Evolutionary conservation across 805 yeast species (phyloP).

Genomic region (Candida methanosorbosa): DNA sequence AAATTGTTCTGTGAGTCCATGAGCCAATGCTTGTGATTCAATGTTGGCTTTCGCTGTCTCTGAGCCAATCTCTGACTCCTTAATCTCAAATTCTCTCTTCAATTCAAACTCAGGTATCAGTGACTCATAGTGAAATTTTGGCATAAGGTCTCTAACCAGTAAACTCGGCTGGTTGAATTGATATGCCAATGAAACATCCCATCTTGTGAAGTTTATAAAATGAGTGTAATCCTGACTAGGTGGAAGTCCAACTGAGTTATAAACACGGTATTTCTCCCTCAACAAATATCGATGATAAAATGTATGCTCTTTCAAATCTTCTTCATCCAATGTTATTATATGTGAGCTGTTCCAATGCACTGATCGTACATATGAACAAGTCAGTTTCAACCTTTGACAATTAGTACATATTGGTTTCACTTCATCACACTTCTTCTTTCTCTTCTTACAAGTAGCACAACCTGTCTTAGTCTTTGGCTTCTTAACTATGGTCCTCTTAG

Average conservation of each 20-base stretch:
- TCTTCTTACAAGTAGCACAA: constrained; percentile 32
- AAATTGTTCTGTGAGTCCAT: constrained; percentile 5
- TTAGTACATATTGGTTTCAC: constrained; percentile 13
- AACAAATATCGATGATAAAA: no score
- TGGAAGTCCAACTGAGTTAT: no score
- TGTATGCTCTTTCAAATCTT: constrained; percentile 1
- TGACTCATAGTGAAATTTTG: constrained; percentile 1
- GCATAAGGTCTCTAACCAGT: neutral
- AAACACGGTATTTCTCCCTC: no score
- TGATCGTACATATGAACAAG: constrained; percentile 11
- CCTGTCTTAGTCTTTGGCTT: constrained; percentile 21
- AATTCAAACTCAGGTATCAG: constrained; percentile 1
- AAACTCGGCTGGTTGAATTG: neutral
- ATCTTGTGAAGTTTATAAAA: constrained; percentile 8
- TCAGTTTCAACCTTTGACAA: constrained; percentile 11
- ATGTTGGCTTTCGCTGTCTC: neutral
- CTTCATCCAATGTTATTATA: constrained; percentile 5
- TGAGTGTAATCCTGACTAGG: no score
- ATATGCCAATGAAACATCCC: constrained; percentile 8
- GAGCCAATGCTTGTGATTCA: neutral
- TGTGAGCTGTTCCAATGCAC: constrained; percentile 12
- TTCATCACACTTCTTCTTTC: constrained; percentile 33
- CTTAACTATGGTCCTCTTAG: neutral
- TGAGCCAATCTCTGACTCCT: neutral
- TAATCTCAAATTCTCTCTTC: constrained; percentile 4